Evolutionary conservation across 768 basidiomycete genomes (phyloP).

Genomic region (Podaxis sp.): DNA sequence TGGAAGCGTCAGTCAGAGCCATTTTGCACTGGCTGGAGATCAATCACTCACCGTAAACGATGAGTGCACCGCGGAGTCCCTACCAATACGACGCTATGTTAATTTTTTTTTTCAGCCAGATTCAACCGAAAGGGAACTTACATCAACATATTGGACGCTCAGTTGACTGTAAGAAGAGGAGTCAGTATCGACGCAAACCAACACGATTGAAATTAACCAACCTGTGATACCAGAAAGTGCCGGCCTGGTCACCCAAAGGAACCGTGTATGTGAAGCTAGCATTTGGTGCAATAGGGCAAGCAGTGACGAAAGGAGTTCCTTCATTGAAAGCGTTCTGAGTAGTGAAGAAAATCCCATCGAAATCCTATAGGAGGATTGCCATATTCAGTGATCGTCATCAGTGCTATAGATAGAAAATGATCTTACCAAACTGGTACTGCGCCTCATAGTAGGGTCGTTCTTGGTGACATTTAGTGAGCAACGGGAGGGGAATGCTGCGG

Average conservation of each 20-base stretch:
- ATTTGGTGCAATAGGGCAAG: slow-evolving; percentile 27
- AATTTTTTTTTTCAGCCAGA: background rate
- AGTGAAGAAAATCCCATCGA: slow-evolving; percentile 20
- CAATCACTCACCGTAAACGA: slow-evolving; percentile 23
- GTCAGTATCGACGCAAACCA: too few relatives aligned
- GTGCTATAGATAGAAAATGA: background rate
- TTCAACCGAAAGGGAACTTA: too few relatives aligned
- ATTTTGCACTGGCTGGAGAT: background rate
- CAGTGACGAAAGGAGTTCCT: slow-evolving; percentile 23
- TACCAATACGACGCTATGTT: background rate
- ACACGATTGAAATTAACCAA: too few relatives aligned
- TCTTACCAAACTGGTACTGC: slow-evolving; percentile 23
- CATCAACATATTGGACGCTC: slow-evolving; percentile 21
- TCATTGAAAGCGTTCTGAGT: slow-evolving; percentile 19
- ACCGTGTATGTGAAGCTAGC: slow-evolving; percentile 25
- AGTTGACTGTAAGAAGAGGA: background rate
- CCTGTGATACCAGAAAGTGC: slow-evolving; percentile 29
- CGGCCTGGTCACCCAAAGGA: slow-evolving; percentile 22
- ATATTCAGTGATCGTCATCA: background rate
- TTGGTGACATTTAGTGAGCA: slow-evolving; percentile 7
- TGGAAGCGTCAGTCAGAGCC: background rate
- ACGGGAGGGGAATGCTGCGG: background rate
- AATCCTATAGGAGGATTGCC: background rate
- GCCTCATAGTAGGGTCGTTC: slow-evolving; percentile 32
- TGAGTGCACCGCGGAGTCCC: slow-evolving; percentile 38